Base-by-base conservation (phyloP, 2,329 filamentous ascomycete genomes). In the Microascus cirrosus region DNA sequence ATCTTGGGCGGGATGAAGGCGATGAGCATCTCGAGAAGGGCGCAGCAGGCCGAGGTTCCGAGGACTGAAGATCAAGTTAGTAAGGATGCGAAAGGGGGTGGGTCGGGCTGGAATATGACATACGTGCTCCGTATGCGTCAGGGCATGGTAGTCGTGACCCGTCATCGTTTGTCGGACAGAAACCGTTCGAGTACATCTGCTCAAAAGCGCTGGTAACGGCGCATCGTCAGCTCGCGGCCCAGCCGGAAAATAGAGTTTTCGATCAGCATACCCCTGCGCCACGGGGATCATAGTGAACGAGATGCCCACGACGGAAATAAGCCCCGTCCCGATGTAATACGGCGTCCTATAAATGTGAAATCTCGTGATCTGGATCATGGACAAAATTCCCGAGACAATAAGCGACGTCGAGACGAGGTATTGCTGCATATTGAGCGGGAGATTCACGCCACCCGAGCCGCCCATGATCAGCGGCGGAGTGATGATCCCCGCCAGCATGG, bases 401-500 rank as follows among this genome's bases (percentile, higher is more conserved):
- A 92, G 74, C 0, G 87, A 84, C 0, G 87, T 87, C 5, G 87
- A 91, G 6, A 92, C 87, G 2, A 92, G 82, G 65, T 95, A 94
- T 64, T 90, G 86, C 61, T 87, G 82, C 54, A 84, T 72, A 1
- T 77, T 77, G 0, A 74, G 65, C 2, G 73, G 69, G 7, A 94
- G 74, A 63, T 90, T 86, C 59, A 84, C 86, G 28, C 84, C 82
- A 39, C 75, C 77, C 1, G 79, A 69, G 18, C 80, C 77, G 2
- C 82, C 72, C 60, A 94, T 80, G 61, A 92, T 85, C 58, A 94
- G 81, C 1, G 89, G 88, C 39, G 89, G 89, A 2, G 88, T 87
- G 60, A 94, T 91, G 63, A 92, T 79, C 39, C 83, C 83, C 12
- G 84, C 85, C 60, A 88, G 70, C 88, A 94, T 92, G 59, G 87